A percentile compares a stretch with the other conserved stretches of the same genome.
Conservation (phyloP, 257 asterid species). For the Striga asiatica region DNA sequence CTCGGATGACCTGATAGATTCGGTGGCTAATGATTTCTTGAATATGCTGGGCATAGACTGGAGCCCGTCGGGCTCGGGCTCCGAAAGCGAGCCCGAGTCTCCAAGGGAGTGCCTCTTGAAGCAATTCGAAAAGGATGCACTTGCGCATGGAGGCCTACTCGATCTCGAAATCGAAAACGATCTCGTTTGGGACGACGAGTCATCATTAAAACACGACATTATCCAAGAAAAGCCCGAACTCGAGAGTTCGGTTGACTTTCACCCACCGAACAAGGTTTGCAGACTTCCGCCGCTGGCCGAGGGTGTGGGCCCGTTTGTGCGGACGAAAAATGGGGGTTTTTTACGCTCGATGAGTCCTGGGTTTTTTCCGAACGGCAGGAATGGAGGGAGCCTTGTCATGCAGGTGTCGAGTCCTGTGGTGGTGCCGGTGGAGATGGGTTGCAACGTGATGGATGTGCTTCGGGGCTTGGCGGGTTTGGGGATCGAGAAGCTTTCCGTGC, state of each 20-base stretch:
- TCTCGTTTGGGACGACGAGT: conserved; percentile 30
- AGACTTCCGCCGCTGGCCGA: conserved; percentile 64
- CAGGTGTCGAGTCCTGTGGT: conserved; percentile 90
- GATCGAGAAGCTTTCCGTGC: conserved; percentile 86
- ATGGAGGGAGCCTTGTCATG: conserved; percentile 75
- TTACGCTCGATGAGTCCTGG: conserved; percentile 85
- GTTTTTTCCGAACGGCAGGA: conserved; percentile 49
- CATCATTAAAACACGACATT: conserved; percentile 20
- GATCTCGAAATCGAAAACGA: conserved; percentile 41
- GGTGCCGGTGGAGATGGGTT: conserved; percentile 95
- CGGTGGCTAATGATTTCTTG: conserved; percentile 71
- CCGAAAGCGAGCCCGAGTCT: conserved; percentile 88
- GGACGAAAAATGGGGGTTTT: conserved; percentile 70
- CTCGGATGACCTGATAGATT: conserved; percentile 50
- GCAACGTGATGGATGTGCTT: conserved; percentile 66
- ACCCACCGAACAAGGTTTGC: conserved; percentile 25
- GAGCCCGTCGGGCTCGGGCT: conserved; percentile 64
- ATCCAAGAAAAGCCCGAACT: conserved; percentile 34
- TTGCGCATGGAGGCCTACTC: conserved; percentile 57
- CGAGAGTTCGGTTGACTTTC: conserved; percentile 46
- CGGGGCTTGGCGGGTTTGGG: conserved; percentile 80
- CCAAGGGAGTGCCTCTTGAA: conserved; percentile 79
- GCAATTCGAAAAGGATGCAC: conserved; percentile 81
- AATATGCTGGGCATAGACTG: conserved; percentile 70
- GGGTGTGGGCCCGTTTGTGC: conserved; percentile 71